phyloP scores from a whole-genome alignment of 192 early-diverging fungal genomes.

The Entomortierella beljakovae region DNA sequence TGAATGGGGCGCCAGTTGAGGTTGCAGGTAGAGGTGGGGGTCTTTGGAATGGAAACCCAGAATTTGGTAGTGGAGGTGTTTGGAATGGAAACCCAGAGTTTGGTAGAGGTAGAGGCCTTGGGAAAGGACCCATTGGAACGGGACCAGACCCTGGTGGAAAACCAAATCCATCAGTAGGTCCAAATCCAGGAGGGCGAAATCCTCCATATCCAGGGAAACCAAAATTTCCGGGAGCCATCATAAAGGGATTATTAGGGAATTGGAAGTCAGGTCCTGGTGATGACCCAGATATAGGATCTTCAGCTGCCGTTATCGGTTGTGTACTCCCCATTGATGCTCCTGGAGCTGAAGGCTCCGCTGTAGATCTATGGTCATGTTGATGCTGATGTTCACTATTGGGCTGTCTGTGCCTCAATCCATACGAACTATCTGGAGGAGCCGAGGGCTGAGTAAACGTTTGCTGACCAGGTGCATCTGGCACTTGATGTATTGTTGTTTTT shows the following conservation, averaged over 20 bases:
- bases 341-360: too few relatives aligned
- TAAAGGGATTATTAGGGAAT: too few relatives aligned
- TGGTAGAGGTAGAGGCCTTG: neutral
- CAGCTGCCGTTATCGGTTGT: too few relatives aligned
- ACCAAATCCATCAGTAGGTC: neutral
- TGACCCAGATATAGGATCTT: too few relatives aligned
- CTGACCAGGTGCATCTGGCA: conserved; percentile 5
- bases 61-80: neutral
- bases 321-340: too few relatives aligned
- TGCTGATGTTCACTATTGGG: neutral
- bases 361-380: neutral
- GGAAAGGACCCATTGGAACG: neutral
- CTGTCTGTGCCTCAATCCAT: too few relatives aligned
- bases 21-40: conserved; percentile 5
- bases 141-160: neutral
- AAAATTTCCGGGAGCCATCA: too few relatives aligned
- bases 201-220: too few relatives aligned
- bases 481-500: neutral
- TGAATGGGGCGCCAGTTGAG: too few relatives aligned
- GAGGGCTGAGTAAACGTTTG: conserved; percentile 3
- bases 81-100: neutral
- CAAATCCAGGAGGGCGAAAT: neutral
- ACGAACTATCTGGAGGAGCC: conserved; percentile 1
- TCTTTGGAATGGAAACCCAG: neutral
- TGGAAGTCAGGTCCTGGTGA: too few relatives aligned